Evolutionary conservation across 176 grass and related monocot species (phyloP), one percentile per base, ranked within the genome.

Genomic region (Eragrostis curvula): DNA sequence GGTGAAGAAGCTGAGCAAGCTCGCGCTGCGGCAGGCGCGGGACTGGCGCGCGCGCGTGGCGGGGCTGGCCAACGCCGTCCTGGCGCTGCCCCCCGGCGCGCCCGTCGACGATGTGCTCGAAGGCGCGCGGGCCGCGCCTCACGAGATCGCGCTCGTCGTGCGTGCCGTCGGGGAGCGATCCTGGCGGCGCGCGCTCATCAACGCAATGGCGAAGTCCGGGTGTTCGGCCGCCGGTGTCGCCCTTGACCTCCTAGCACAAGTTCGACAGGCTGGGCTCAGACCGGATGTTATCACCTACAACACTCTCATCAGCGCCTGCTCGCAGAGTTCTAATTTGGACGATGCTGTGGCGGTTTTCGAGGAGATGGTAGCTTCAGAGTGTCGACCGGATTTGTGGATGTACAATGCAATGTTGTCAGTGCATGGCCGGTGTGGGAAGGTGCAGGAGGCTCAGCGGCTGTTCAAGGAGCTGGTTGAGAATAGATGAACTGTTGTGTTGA

Each of bases 261-360:
- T 95, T 43, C 84, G 78, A 62, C 81, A 76, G 39, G 90, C 92
- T 25, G 92, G 96, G 59, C 73, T 98, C 9, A 91, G 90, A 79
- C 96, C 92, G 3, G 96, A 98, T 75, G 77, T 85, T 6, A 95
- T 98, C 75, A 98, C 92, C 39, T 98, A 98, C 71, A 98, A 98
- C 77, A 98, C 96, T 20, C 90, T 95, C 24, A 89, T 98, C 55
- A 98, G 86, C 68, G 90, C 92, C 12, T 98, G 88, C 84, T 91
- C 92, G 1, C 84, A 86, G 18, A 75, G 83, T n/a, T 89, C 92
- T 79, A 84, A 88, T 82, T 71, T 95, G 52, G 90, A 93, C 1
- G 96, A 98, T 81, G 90, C 88, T 0, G 28, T 93, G 70, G 74
- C 52, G 0, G 79, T 98, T 71, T 98, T 95, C 47, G 36, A 89